phyloP scores from a whole-genome alignment of 2,329 filamentous ascomycete genomes.

The Cordyceps sp. region DNA sequence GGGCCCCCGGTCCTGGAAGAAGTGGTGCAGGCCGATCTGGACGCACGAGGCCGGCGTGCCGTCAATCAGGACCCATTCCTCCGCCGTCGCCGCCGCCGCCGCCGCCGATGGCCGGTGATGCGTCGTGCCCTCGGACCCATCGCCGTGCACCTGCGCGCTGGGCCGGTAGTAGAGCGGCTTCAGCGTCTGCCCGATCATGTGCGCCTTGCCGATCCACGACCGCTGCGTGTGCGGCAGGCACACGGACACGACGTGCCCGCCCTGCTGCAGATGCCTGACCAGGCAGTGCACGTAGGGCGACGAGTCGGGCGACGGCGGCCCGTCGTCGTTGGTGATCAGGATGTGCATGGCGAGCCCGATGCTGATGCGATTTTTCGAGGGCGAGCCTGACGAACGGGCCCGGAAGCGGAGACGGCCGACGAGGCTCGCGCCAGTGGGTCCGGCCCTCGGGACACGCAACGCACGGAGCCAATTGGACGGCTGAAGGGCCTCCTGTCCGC shows the following conservation, averaged over 20 bases:
- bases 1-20: conserved; percentile 54
- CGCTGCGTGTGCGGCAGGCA: conserved; percentile 81
- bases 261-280: conserved; percentile 50
- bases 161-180: conserved; percentile 72
- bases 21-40: conserved; percentile 69
- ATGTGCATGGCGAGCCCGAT: conserved; percentile 41
- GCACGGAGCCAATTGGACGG: no score
- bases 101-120: conserved; percentile 39
- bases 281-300: conserved; percentile 69
- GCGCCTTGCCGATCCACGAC: conserved; percentile 97
- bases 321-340: conserved; percentile 63
- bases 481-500: no score
- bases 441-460: no score
- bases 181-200: conserved; percentile 80
- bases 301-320: conserved; percentile 59
- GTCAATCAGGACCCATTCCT: conserved; percentile 71
- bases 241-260: conserved; percentile 79
- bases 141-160: conserved; percentile 21
- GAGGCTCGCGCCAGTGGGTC: no score
- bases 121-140: conserved; percentile 42
- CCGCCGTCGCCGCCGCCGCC: conserved; percentile 32
- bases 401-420: no score
- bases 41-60: conserved; percentile 69
- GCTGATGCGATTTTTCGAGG: no score
- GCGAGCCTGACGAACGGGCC: no score